Base-by-base conservation (phyloP, 2,329 filamentous ascomycete genomes). In the Aspergillus ibericus region DNA sequence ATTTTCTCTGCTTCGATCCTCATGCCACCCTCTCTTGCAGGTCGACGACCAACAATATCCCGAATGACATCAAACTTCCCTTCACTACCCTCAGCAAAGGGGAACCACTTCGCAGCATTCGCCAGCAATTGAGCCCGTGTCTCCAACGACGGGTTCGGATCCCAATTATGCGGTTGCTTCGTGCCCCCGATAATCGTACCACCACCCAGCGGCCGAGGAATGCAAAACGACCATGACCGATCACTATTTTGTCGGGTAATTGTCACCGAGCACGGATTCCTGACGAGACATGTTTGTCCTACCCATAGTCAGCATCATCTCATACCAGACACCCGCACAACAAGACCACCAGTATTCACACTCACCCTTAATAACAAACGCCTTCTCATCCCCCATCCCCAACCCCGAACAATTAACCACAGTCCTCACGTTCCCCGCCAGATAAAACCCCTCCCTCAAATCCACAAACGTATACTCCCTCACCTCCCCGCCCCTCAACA, bases 181-280 rank as follows among this genome's bases (percentile, higher is more conserved):
- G 86, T 89, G 0, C 87, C 87, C 5, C 87, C 87, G 18, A 89
- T 82, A 38, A 89, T 78, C 0, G 86, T 89, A 2, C 87, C 87
- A 3, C 86, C 86, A 34, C 83, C 78, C 25, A 86, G 82, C 8
- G 81, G 82, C 2, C 87, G 80, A 0, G 87, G 85, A 5, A 89
- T 83, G 47, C 81, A 81, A 62, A 89, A 88, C 0, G 81, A 80
- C 84, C 85, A 88, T 8, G 77, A 81, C 0, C 87, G 87, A 67
- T 89, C 85, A 0, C 78, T 78, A 65, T 85, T 83, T 63, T 90
- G 85, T 25, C 83, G 79, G 2, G 87, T 89, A 18, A 89, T 77
- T 0, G 73, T 81, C 53, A 74, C 74, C 3, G 74, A 63, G 57
- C 75, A 75, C 3, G 74, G 70, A 48, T 81, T 81, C 9, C 74